Percentiles rank a stretch among this genome's conserved stretches.
These are phyloP conservation scores for Fraxinus cuspidata DNA, from an alignment of 257 asterid genomes.

Conservation along the genomic window DNA sequence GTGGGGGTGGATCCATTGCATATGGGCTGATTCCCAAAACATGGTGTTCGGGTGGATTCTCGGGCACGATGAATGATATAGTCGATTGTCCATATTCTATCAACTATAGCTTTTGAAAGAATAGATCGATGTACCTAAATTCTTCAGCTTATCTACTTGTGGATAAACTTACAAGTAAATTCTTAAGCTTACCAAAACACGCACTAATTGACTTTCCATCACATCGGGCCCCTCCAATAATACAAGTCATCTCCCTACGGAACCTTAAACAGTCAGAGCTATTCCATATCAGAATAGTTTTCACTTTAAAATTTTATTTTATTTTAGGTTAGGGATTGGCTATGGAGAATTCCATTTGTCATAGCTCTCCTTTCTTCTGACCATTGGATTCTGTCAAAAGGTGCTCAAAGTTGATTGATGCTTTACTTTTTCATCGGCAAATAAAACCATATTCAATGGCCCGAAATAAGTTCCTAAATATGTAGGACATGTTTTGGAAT, in stretches of 20 bases:
- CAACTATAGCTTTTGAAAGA: no score
- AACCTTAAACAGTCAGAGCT: constrained; percentile 1
- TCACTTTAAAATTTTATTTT: background rate
- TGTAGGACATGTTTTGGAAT: background rate
- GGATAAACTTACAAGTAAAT: background rate
- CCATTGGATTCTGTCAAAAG: background rate
- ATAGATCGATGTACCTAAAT: no score
- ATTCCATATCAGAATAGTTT: background rate
- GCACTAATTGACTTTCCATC: background rate
- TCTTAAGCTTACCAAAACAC: background rate
- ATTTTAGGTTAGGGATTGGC: background rate
- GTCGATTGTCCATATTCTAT: no score
- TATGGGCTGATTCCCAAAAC: no score
- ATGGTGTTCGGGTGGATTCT: no score
- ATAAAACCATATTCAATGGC: background rate
- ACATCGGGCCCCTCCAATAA: constrained; percentile 6
- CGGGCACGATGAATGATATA: no score
- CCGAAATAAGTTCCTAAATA: background rate
- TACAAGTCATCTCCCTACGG: background rate
- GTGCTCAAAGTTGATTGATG: background rate
- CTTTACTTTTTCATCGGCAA: background rate
- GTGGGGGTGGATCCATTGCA: no score
- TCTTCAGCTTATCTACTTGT: background rate
- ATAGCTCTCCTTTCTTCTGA: background rate
- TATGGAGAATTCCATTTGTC: background rate